Evolutionary conservation across 192 early-diverging fungal genomes (phyloP), one percentile per base, ranked within the genome.

Genomic region (Coemansia umbellata): DNA sequence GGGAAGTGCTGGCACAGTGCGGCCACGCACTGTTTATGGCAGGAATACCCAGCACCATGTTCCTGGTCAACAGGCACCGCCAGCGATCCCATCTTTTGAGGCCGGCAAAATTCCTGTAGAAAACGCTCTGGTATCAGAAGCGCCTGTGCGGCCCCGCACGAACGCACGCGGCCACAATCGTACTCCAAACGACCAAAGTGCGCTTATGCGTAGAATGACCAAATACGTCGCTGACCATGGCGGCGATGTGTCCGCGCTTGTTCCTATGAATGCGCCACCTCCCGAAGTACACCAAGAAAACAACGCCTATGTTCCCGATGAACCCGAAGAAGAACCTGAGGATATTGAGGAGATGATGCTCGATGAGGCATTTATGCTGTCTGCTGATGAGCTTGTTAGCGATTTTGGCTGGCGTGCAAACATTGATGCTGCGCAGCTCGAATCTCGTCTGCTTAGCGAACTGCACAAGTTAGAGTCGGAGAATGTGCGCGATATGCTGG

Each of bases 401-500:
- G 91, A 90, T 56, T 95, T 95, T 76, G 87, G 93, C 28, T 92
- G 93, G 88, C 80, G 93, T 31, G 88, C 86, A 24, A 87, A 82
- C 31, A 87, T 89, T 21, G 92, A 93, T 54, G 93, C 92, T 0
- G 84, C 88, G 18, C 93, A 87, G 13, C 69, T 98, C 21, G 95
- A 96, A 51, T 79, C 84, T 23, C 75, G 87, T n/a, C 65, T 98
- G 23, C 60, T 91, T 36, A 78, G 86, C 32, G 95, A 98, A 64
- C 68, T 96, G 18, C 84, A 87, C 44, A 85, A 89, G 37, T 59
- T 98, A 41, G 95, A 66, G 36, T 64, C 60, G 8, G 87, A 90
- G n/a, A 96, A 95, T 68, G 91, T 98, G 15, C 91, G 92, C 52
- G 89, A 91, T 3, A 94, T 98, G 56, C 90, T 98, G 31, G 85